Conservation (phyloP, 768 basidiomycete genomes). For the Gloeostereum incarnatum region DNA sequence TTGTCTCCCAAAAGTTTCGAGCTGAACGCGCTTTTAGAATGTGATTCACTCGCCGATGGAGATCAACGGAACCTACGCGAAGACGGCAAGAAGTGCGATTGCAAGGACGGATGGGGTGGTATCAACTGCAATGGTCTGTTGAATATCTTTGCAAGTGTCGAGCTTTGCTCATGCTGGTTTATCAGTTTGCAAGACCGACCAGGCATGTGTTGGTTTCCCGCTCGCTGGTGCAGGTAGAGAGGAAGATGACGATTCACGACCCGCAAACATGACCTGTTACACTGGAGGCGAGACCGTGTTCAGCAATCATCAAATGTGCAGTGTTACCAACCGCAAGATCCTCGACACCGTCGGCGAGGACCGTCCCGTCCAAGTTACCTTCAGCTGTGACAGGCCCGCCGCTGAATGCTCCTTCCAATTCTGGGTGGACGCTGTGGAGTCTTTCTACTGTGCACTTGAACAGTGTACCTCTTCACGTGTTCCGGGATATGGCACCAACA, state of each 20-base stretch:
- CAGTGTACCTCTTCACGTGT: conserved; percentile 44
- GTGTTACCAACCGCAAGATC: conserved; percentile 97
- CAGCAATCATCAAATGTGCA: conserved; percentile 95
- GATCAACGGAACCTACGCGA: conserved; percentile 75
- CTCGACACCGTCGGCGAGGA: conserved; percentile 83
- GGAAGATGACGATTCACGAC: conserved; percentile 24
- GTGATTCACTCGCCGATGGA: conserved; percentile 90
- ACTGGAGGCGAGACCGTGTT: conserved; percentile 90
- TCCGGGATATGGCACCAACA: conserved; percentile 55
- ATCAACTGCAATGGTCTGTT: conserved; percentile 92
- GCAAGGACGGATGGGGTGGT: conserved; percentile 92
- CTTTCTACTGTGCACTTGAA: conserved; percentile 88
- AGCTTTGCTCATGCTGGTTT: conserved; percentile 1
- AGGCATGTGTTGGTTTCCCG: conserved; percentile 75
- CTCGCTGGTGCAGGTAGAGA: conserved; percentile 32
- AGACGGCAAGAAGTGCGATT: conserved; percentile 70
- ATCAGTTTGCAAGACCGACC: conserved; percentile 78
- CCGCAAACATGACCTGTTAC: conserved; percentile 85
- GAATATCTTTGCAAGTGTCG: neutral
- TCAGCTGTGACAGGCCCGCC: conserved; percentile 66
- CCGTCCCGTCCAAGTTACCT: conserved; percentile 92
- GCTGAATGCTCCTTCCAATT: conserved; percentile 90
- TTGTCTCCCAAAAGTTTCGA: too few relatives aligned
- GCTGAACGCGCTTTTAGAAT: conserved; percentile 43
- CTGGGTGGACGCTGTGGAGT: conserved; percentile 92